Base-by-base conservation (phyloP, 140 eudicot genomes). In the Bidens hawaiensis region DNA sequence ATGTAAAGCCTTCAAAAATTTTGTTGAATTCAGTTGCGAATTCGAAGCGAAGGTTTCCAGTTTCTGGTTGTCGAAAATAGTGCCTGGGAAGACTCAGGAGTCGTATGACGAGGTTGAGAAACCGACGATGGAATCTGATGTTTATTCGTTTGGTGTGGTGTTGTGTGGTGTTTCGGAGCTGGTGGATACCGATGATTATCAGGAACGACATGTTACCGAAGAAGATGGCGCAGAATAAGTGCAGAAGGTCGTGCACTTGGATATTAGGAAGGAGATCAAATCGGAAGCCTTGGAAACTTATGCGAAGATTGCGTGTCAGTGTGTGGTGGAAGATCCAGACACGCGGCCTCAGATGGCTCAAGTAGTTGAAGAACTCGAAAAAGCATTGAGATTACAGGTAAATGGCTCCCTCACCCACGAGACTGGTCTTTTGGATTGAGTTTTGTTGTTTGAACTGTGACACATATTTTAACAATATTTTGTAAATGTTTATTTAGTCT, bases 311-410 rank as follows among this genome's bases (percentile, higher is more conserved):
- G 79, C 79, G 2, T 74, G 74, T 51, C 69, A 19, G 64, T 74
- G 79, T 31, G 64, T 60, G 50, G 5, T 27, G 15, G 48, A 60
- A 5, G 9, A 13, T 11, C 57, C 65, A 3, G 63, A 73, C 30
- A 68, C 28, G 4, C 63, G 78, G 0, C 79, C 79, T 59, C 21
- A 36, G 24, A 74, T 74, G 74, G 64, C 50, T n/a, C 33, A 42
- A 15, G 79, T 74, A 0, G 74, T 67, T 7, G 60, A 67, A 60
- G 59, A 74, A 59, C 79, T 74, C n/a, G 74, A 74, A 34, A 74
- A 74, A 5, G 79, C 79, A 1, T 67, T 74, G 69, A 67, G 57
- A 40, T 52, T 67, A 67, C 79, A 74, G 73, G 78, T 73, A 9
- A 24, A n/a, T n/a, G n/a, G n/a, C n/a, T n/a, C n/a, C n/a, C n/a